Evolutionary conservation across 1,139 yeast genomes (phyloP).

Genomic region (Scheffersomyces illinoinensis): DNA sequence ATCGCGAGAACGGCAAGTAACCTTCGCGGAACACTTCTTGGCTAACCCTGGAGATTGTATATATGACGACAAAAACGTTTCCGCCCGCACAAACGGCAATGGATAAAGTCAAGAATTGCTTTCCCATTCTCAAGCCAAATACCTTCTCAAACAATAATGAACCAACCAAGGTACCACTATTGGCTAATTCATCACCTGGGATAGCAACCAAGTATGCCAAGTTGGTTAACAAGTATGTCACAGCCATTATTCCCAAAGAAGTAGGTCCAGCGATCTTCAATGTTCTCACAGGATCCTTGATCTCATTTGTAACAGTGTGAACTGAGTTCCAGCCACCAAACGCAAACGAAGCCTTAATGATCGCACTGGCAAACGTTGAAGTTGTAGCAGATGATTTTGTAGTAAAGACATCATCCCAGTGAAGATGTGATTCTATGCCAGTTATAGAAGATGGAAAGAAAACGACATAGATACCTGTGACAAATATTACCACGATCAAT

Average conservation of each 20-base stretch:
- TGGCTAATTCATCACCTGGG: constrained; percentile 52
- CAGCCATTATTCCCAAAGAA: constrained; percentile 47
- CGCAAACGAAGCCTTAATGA: constrained; percentile 60
- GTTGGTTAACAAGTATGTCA: constrained; percentile 56
- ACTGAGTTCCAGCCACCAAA: constrained; percentile 67
- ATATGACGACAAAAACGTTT: constrained; percentile 61
- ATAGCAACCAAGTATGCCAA: constrained; percentile 57
- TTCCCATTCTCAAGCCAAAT: constrained; percentile 54
- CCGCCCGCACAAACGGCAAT: constrained; percentile 64
- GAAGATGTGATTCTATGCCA: constrained; percentile 41
- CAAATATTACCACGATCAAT: constrained; percentile 47
- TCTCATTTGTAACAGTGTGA: constrained; percentile 62
- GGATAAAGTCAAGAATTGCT: constrained; percentile 53
- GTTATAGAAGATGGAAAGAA: constrained; percentile 44
- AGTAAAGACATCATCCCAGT: constrained; percentile 30
- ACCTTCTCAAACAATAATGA: constrained; percentile 57
- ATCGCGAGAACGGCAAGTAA: constrained; percentile 51
- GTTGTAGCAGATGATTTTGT: constrained; percentile 31
- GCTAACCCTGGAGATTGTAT: constrained; percentile 59
- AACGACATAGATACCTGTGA: constrained; percentile 52
- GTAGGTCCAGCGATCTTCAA: constrained; percentile 62
- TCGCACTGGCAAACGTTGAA: constrained; percentile 55
- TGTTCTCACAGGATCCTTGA: constrained; percentile 57
- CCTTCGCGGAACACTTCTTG: constrained; percentile 70
- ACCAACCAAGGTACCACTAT: constrained; percentile 60